Evolutionary conservation across 768 basidiomycete genomes (phyloP), one percentile per base, ranked within the genome.

Genomic region (Chalciporus piperatus): DNA sequence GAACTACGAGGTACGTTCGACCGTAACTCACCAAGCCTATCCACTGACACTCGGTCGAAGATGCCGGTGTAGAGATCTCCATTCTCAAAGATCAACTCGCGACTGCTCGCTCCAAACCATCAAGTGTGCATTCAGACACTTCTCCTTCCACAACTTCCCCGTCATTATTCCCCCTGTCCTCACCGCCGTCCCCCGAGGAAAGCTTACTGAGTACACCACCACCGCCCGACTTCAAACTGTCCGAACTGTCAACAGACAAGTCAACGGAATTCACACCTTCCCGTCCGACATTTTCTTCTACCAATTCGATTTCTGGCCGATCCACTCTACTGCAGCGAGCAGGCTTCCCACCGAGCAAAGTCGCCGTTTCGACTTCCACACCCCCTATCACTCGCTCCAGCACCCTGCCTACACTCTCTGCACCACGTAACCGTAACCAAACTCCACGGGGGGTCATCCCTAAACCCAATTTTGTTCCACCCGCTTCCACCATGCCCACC

Each of bases 1-100:
- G 95, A 98, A 64, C 72, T 98, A 38, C 76, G 94, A 83, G 96
- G 96, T 94, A 52, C 54, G 79, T 91, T 58, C 54, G 75, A 28
- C 47, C 9, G 13, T 44, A 3, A 38, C 30, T 30, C 16, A 27
- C 39, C 20, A 51, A 30, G 28, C 42, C 50, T 37, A 40, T 30
- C 28, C 28, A 14, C 48, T 61, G 16, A 70, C 54, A 64, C 43
- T 50, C 41, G 42, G 41, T 41, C 43, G 28, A 59, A 96, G 94
- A 96, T 73, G 83, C 90, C 48, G 88, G 84, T 55, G 85, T 84
- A 45, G 94, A 97, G 69, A 80, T 92, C 23, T 80, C 83, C 17
- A 89, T 94, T 47, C 74, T 96, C 50, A 86, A 81, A 67, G 88
- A 93, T 58, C 89, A 91, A 59, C 66, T 92, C 17, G 65, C 74